Conservation (phyloP, 352 stramenopile species). For the Blastocystis sp. region DNA sequence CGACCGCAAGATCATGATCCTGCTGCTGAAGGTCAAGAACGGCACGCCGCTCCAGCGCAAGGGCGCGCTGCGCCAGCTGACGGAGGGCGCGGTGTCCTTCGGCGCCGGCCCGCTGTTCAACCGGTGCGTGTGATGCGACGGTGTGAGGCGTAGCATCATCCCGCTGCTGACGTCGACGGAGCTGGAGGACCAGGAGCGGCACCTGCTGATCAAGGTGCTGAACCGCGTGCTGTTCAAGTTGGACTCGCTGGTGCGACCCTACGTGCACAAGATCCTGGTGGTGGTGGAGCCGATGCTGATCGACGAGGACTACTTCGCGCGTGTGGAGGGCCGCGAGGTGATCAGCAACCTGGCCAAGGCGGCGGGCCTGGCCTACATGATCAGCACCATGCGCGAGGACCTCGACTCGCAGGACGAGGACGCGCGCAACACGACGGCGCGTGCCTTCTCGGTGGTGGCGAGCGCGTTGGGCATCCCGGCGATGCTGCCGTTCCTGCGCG, state of each 20-base stretch:
- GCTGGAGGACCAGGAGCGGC: constrained; percentile 96
- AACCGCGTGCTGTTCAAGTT: constrained; percentile 98
- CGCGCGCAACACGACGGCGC: constrained; percentile 94
- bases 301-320: constrained; percentile 98
- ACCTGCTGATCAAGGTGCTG: constrained; percentile 99
- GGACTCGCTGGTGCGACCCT: constrained; percentile 95
- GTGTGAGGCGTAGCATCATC: constrained; percentile 79
- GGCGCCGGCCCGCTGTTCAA: constrained; percentile 94
- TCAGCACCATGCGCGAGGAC: constrained; percentile 96
- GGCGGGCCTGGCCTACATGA: constrained; percentile 96
- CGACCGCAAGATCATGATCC: constrained; percentile 92
- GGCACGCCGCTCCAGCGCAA: constrained; percentile 90
- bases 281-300: constrained; percentile 98
- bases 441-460: constrained; percentile 96
- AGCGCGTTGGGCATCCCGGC: constrained; percentile 92
- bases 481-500: constrained; percentile 95
- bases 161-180: constrained; percentile 95
- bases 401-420: constrained; percentile 98
- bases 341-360: constrained; percentile 98
- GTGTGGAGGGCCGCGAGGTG: constrained; percentile 96
- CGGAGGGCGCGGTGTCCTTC: constrained; percentile 91
- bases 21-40: constrained; percentile 98
- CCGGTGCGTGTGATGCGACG: constrained; percentile 74
- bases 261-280: constrained; percentile 96
- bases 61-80: constrained; percentile 80